phyloP scores from a whole-genome alignment of 73 alveolate species.

The Stentor coeruleus region DNA sequence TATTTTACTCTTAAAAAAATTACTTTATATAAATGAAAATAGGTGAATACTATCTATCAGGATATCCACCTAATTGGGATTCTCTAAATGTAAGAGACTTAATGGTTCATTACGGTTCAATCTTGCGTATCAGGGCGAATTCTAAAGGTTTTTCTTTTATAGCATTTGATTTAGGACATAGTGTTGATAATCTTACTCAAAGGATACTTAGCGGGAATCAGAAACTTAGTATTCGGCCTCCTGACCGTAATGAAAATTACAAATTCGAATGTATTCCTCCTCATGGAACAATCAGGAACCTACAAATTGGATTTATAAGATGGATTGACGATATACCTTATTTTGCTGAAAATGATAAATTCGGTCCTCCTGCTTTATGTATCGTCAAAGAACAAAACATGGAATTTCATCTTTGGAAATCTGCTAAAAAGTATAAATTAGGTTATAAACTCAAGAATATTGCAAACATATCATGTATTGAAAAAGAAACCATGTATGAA shows the following conservation, averaged over 20 bases:
- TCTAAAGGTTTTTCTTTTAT: background rate
- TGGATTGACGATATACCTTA: background rate
- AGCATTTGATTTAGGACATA: background rate
- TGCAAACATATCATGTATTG: background rate
- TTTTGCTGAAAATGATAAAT: background rate
- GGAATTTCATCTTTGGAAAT: background rate
- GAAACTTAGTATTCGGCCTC: background rate
- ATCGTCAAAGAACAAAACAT: background rate
- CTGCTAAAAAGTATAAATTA: background rate
- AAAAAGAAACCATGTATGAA: background rate
- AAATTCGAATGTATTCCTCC: background rate
- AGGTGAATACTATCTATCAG: background rate
- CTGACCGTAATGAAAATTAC: background rate
- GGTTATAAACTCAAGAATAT: background rate
- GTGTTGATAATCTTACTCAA: background rate
- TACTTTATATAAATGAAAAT: background rate
- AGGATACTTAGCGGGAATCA: background rate
- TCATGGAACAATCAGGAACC: background rate
- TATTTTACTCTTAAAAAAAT: no score
- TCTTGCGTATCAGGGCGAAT: slow-evolving; percentile 1
- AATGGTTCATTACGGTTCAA: background rate
- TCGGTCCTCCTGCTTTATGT: background rate
- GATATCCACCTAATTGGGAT: slow-evolving; percentile 10
- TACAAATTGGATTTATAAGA: background rate
- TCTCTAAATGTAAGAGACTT: slow-evolving; percentile 1